Base-by-base conservation (phyloP, 2,329 filamentous ascomycete species). In the Polychaeton citri region DNA sequence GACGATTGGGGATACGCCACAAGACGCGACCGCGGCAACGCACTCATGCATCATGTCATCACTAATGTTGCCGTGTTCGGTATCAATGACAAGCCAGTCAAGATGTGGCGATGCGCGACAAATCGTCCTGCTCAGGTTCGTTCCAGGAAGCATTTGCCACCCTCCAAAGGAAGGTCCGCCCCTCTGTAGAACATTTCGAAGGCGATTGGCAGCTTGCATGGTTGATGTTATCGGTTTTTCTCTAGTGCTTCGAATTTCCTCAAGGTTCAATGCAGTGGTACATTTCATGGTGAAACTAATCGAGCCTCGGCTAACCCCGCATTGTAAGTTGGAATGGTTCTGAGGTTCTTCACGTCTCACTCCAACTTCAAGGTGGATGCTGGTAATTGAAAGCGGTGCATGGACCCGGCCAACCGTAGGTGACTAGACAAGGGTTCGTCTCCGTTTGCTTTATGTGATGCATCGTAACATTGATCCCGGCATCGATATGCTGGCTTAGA, bases 11-110 rank as follows among this genome's bases (percentile, higher is more conserved):
- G 55, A 60, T 9, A 61, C 56, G 5, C 56, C 58, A 21, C 53
- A 51, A 15, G 52, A 51, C 17, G 60, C 58, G 33, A 65, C 60
- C 7, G 61, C 59, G 5, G 62, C 62, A 9, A 72, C 66, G 30
- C 65, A 62, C 50, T 71, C 64, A 45, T 71, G 69, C 67, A 71
- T 72, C 41, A 63, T 58, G 32, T 53, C 55, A 45, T 68, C 64
- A 19, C 73, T 65, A 42, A 72, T 69, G 43, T 71, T 67, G 12
- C 69, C 68, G 47, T 72, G 69, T 44, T 72, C 69, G 5, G 56
- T 62, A 44, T 72, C 68, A 21, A 72, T 71, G 53, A 79, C 62
- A 7, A 83, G 71, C 34, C 37, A 81, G 50, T 81, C 77, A 2
- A 77, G 65, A 1, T 75, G 77, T 2, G 68, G 69, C 37, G 73